These are phyloP conservation scores for Metarhizium brunneum DNA, from an alignment of 2,329 filamentous ascomycete species.

Conservation along the genomic window DNA sequence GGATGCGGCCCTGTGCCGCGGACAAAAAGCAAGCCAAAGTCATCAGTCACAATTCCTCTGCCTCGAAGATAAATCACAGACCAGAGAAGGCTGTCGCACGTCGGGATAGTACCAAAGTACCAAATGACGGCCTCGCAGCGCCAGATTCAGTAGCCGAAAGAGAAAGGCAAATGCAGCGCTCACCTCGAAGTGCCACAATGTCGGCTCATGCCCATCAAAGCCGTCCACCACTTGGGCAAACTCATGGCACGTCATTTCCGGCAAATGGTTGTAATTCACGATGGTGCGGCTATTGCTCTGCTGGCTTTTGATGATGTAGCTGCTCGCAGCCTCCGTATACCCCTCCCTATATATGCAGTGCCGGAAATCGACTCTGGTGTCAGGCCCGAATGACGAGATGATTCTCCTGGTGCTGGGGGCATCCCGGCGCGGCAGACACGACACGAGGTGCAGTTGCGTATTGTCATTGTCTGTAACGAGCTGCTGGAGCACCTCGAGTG, in stretches of 20 bases:
- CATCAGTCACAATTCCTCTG: not conserved
- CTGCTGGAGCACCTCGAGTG: slow-evolving; percentile 61
- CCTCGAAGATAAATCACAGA: not conserved
- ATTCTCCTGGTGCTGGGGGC: slow-evolving; percentile 45
- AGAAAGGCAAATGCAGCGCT: slow-evolving; percentile 7
- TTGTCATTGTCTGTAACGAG: slow-evolving; percentile 29
- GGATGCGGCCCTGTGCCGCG: slow-evolving; percentile 49
- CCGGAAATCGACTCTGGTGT: slow-evolving; percentile 34
- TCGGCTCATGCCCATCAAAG: slow-evolving; percentile 26
- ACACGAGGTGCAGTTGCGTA: slow-evolving; percentile 34
- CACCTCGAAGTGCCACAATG: slow-evolving; percentile 69
- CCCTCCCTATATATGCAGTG: slow-evolving; percentile 51
- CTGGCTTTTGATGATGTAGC: slow-evolving; percentile 58
- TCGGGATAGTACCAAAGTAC: too few relatives aligned
- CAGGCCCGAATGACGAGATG: slow-evolving; percentile 39
- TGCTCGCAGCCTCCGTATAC: slow-evolving; percentile 49
- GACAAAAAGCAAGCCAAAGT: not conserved
- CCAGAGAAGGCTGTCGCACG: too few relatives aligned
- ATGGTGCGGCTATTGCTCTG: slow-evolving; percentile 55
- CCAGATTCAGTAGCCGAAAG: too few relatives aligned
- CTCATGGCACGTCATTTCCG: slow-evolving; percentile 57
- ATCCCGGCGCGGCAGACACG: slow-evolving; percentile 42
- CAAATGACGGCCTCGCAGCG: not conserved
- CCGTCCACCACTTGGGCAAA: slow-evolving; percentile 37
- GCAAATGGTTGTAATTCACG: slow-evolving; percentile 59